Evolutionary conservation across 2,329 filamentous ascomycete genomes (phyloP), one percentile per base, ranked within the genome.

Genomic region (Coniochaeta ligniaria): DNA sequence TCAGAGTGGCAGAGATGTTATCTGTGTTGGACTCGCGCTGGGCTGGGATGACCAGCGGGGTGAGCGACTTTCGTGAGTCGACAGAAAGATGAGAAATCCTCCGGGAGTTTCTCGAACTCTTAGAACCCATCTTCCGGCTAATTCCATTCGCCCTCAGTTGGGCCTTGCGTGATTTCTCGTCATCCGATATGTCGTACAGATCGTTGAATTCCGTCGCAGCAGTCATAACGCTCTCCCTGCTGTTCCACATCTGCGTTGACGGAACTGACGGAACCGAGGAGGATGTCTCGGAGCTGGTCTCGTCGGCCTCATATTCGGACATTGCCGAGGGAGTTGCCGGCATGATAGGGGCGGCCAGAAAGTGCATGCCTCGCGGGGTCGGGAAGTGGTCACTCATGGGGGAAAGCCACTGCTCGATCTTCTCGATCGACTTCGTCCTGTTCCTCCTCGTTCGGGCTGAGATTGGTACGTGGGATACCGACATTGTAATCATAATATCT

Each of bases 141-240:
- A 73, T 69, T 36, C 69, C 74, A 58, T 71, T 78, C 63, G 67
- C 75, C 72, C 67, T 75, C 71, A 72, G 75, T 69, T 75, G 74
- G 66, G 84, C 79, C 69, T 72, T 72, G 67, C 66, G 68, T 36
- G 71, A 71, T 9, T 84, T 81, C 67, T 96, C 92, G 60, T 92
- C 86, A 66, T 96, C 92, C 17, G 91, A 92, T 47, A 91, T 83
- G 73, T 95, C 90, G 73, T 96, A 96, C 57, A 96, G 78, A 68
- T 96, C 91, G 73, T 96, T 91, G 68, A 94, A 94, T 65, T 91
- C 88, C 66, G 84, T 90, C 64, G 82, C 81, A 67, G 85, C 84
- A 65, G 88, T 88, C 71, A 82, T 78, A 67, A 80, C 75, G 77
- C 83, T 89, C 67, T 79, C 78, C 67, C 85, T 80, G 64, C 73